Base-by-base conservation (phyloP, 106 monocot genomes). In the Hemerocallis citrina region DNA sequence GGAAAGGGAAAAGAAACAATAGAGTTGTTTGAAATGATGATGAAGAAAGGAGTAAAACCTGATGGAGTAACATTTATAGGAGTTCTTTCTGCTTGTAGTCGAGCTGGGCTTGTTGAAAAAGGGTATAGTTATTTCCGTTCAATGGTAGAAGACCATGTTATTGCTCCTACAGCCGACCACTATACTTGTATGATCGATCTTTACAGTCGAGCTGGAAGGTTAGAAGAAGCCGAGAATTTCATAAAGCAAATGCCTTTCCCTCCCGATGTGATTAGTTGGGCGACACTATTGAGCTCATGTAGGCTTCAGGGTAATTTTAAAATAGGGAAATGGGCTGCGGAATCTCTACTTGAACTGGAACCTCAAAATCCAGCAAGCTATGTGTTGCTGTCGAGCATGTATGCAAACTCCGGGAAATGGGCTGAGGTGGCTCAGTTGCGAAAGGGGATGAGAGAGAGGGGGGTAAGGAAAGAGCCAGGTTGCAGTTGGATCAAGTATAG, bases 141-240 rank as follows among this genome's bases (percentile, higher is more conserved):
- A 24, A 93, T 93, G 88, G 38, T 68, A 11, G 19, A 82, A 24
- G 71, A 75, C 7, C 63, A 84, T 32, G 68, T 62, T 12, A 74
- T 88, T 34, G 48, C 54, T 59, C 85, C 85, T 6, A 23, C 70
- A 42, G 58, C 69, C 2, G 88, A 88, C 64, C 92, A 87, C 59
- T 93, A 85, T 58, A 88, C 86, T 43, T 91, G 91, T 62, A 85
- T 88, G 76, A 93, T 88, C 50, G 92, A 93, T 75, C 77, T 93
- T 24, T 67, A 72, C 34, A 72, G 88, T 33, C 78, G 85, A 68
- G 66, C 88, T 55, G 81, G 85, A 36, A 81, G 59, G 44, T 59
- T 93, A 7, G 50, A 81, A 66, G 76, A 88, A 30, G 81, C 92
- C 30, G 55, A 82, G 62, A 41, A 81, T 34, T 88, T 93, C 47